Percentiles rank a stretch among this genome's conserved stretches.
phyloP scores from a whole-genome alignment of 306 rosid genomes.

The Vachellia pachyceras region DNA sequence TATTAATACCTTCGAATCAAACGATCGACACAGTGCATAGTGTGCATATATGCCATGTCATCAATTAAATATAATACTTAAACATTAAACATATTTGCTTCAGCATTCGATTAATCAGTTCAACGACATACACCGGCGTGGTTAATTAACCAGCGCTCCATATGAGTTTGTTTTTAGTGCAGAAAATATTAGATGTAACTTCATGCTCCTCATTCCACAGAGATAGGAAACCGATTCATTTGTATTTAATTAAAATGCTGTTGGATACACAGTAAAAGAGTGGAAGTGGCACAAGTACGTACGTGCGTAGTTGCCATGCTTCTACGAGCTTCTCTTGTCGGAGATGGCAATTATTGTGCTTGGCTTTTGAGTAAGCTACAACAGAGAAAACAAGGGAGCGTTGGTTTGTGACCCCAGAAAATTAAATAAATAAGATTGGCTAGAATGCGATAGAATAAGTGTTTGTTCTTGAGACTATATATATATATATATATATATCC shows the following conservation, averaged over 20 bases:
- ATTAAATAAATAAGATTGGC: not conserved
- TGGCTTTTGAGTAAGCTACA: not conserved
- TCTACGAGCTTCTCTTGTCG: not conserved
- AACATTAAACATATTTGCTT: no score
- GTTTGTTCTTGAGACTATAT: not conserved
- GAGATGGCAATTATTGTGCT: not conserved
- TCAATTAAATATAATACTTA: no score
- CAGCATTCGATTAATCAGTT: no score
- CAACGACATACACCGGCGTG: no score
- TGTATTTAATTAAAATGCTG: not conserved
- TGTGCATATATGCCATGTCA: no score
- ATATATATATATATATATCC: no score
- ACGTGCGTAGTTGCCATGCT: not conserved
- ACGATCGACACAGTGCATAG: no score
- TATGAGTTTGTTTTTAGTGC: not conserved
- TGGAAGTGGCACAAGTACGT: not conserved
- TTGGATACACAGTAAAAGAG: not conserved
- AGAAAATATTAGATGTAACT: not conserved
- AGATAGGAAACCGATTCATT: not conserved
- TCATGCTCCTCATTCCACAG: no score
- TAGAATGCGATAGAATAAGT: not conserved
- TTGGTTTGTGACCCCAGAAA: not conserved
- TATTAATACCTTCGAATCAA: no score
- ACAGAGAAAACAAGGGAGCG: conserved; percentile 20
- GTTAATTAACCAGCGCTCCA: not conserved